Evolutionary conservation across 2,329 filamentous ascomycete species (phyloP), one percentile per base, ranked within the genome.

Genomic region (Trichoderma sp.): DNA sequence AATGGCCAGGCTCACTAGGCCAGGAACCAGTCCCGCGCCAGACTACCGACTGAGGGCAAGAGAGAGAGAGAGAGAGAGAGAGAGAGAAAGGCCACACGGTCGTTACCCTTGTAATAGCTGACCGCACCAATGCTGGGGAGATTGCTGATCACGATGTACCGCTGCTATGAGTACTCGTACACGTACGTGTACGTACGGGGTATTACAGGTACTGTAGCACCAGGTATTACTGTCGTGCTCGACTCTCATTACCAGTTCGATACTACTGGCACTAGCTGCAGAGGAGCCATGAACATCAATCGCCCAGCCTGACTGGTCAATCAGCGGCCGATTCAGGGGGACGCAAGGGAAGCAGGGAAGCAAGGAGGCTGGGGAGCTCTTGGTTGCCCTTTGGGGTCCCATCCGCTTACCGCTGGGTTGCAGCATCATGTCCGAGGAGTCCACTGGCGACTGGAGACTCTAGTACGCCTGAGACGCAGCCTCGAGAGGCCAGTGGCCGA

Each of bases 331-430:
- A 58, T 56, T 64, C 54, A 58, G 54, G 62, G 62, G 61, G 61
- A 63, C 41, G 61, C 52, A 63, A 57, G 61, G 57, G 51, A 63
- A 43, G 44, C 51, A 55, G 34, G 52, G 62, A 52, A 51, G 54
- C 52, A 64, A 45, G 62, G 62, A 58, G 62, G 62, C 62, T 64
- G 62, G 62, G 62, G 62, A 63, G 56, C 63, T 65, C 28, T 54
- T 30, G 59, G 59, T 61, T 26, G 47, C 58, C 44, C 41, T 61
- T 52, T 30, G 59, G 47, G 63, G 50, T 26, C 50, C 59, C 64
- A 51, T 58, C 45, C 47, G 64, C 64, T 66, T 66, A 66, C 64
- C 64, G 64, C 64, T 66, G 64, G 58, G 64, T 63, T 63, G 58
- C 64, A 66, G 64, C 64, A 61, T 59, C 63, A 65, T 65, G 50